A percentile compares a stretch with the other conserved stretches of the same genome.
These are phyloP conservation scores for Martensiomyces pterosporus DNA, from an alignment of 192 early-diverging fungal genomes.

Conservation along the genomic window DNA sequence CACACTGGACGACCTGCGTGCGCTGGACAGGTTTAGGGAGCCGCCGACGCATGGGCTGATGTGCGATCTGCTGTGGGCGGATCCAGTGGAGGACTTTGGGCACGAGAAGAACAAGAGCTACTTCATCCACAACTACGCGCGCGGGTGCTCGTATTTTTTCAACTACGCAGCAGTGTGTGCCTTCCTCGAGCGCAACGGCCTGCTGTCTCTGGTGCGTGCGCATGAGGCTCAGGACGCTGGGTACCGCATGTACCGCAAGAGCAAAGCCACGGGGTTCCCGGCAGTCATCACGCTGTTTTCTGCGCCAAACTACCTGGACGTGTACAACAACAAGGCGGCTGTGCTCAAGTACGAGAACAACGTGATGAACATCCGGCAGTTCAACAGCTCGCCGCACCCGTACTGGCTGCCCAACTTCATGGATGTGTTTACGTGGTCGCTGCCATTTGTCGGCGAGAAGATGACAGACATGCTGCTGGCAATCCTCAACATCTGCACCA, in stretches of 20 bases:
- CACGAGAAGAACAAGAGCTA: slow-evolving; percentile 85
- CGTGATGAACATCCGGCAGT: slow-evolving; percentile 98
- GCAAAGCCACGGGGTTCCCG: slow-evolving; percentile 87
- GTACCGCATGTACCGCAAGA: slow-evolving; percentile 96
- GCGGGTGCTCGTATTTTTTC: slow-evolving; percentile 95
- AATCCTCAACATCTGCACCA: slow-evolving; percentile 91
- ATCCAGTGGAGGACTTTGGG: slow-evolving; percentile 96
- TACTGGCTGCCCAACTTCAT: slow-evolving; percentile 99
- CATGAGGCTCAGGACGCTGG: slow-evolving; percentile 98
- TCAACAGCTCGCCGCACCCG: slow-evolving; percentile 91
- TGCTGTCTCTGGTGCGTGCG: slow-evolving; percentile 93
- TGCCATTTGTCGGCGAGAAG: slow-evolving; percentile 98
- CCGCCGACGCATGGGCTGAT: slow-evolving; percentile 91
- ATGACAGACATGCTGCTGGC: slow-evolving; percentile 96
- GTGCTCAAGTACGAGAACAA: slow-evolving; percentile 98
- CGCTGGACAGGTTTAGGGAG: slow-evolving; percentile 85
- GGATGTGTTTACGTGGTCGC: slow-evolving; percentile 97
- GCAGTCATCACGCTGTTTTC: slow-evolving; percentile 98
- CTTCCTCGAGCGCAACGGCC: slow-evolving; percentile 91
- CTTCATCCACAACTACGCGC: slow-evolving; percentile 88
- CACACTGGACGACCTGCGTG: slow-evolving; percentile 84
- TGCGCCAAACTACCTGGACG: slow-evolving; percentile 96
- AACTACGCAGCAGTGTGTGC: slow-evolving; percentile 88
- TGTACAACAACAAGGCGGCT: slow-evolving; percentile 99
- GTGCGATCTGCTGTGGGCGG: slow-evolving; percentile 91